phyloP scores from a whole-genome alignment of 495 filamentous ascomycete genomes.

The Annulohypoxylon moriforme region DNA sequence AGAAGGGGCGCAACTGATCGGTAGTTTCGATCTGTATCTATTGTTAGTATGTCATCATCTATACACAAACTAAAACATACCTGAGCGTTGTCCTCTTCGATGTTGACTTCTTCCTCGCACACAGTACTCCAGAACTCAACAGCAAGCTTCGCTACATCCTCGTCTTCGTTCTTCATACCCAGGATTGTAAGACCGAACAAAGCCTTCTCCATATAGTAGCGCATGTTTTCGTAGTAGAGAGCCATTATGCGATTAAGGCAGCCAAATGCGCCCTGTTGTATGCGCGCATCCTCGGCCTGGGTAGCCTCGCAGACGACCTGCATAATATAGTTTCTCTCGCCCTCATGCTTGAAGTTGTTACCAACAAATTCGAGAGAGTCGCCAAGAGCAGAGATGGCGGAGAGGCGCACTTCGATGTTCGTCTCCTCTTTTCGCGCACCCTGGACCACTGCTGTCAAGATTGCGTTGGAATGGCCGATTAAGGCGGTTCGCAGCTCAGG shows the following conservation, averaged over 20 bases:
- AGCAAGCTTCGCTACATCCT: slow-evolving; percentile 96
- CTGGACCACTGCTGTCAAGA: slow-evolving; percentile 96
- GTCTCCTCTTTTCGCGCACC: slow-evolving; percentile 95
- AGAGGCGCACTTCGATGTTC: slow-evolving; percentile 87
- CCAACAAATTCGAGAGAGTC: slow-evolving; percentile 98
- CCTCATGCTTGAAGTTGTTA: slow-evolving; percentile 98
- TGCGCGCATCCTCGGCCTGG: slow-evolving; percentile 85
- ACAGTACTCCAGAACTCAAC: slow-evolving; percentile 99
- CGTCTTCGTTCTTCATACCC: slow-evolving; percentile 97
- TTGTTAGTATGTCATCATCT: slow-evolving; percentile 36
- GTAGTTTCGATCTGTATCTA: slow-evolving; percentile 70
- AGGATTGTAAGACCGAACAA: slow-evolving; percentile 97
- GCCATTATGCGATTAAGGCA: slow-evolving; percentile 98
- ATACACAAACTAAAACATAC: slow-evolving; percentile 60
- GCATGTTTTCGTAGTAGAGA: slow-evolving; percentile 98
- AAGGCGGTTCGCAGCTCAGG: slow-evolving; percentile 83
- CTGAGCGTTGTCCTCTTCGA: slow-evolving; percentile 95
- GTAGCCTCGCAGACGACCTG: slow-evolving; percentile 99
- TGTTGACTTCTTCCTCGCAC: slow-evolving; percentile 96
- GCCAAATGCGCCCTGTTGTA: slow-evolving; percentile 95
- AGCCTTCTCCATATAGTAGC: slow-evolving; percentile 99
- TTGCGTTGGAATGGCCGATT: slow-evolving; percentile 91
- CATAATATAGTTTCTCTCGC: slow-evolving; percentile 99
- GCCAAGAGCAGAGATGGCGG: slow-evolving; percentile 91
- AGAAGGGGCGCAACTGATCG: slow-evolving; percentile 85